Percentiles rank a stretch among this genome's conserved stretches.
Conservation (phyloP, 208 protist genomes). For the Acanthamoeba culbertsoni region DNA sequence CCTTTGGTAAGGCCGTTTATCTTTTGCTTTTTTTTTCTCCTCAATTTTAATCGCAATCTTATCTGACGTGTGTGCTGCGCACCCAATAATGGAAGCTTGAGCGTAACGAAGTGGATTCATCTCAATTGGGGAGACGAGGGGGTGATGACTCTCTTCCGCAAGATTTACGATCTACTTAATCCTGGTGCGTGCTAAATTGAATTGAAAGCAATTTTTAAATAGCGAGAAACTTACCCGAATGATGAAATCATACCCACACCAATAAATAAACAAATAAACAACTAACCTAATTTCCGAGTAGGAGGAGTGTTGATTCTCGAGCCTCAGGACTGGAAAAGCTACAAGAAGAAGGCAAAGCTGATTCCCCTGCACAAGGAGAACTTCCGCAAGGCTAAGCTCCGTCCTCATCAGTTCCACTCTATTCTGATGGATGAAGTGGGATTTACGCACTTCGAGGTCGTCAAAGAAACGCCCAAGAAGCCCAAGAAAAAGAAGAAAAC, state of each 20-base stretch:
- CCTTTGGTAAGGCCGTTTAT: neutral
- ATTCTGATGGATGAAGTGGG: conserved; percentile 60
- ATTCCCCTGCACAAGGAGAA: neutral
- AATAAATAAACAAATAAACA: neutral
- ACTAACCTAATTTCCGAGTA: neutral
- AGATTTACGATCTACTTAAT: conserved; percentile 64
- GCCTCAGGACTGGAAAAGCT: conserved; percentile 76
- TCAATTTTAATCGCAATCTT: neutral
- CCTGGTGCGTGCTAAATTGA: neutral
- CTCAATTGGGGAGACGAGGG: conserved; percentile 80
- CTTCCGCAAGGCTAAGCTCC: conserved; percentile 31
- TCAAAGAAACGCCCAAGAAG: neutral
- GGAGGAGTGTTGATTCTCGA: conserved; percentile 76
- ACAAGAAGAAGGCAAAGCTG: conserved; percentile 65
- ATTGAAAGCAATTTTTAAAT: neutral
- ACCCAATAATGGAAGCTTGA: conserved; percentile 76
- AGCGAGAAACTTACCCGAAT: neutral
- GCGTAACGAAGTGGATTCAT: conserved; percentile 82
- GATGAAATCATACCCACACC: no score
- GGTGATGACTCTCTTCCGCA: conserved; percentile 69
- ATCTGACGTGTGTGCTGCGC: no score
- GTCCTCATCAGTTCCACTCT: conserved; percentile 50
- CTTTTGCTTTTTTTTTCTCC: neutral
- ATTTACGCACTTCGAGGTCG: conserved; percentile 6
- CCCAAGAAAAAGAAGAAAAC: neutral